Percentiles rank a stretch among this genome's conserved stretches.
phyloP scores from a whole-genome alignment of 495 filamentous ascomycete species.

The Trichocladium uniseriatum region DNA sequence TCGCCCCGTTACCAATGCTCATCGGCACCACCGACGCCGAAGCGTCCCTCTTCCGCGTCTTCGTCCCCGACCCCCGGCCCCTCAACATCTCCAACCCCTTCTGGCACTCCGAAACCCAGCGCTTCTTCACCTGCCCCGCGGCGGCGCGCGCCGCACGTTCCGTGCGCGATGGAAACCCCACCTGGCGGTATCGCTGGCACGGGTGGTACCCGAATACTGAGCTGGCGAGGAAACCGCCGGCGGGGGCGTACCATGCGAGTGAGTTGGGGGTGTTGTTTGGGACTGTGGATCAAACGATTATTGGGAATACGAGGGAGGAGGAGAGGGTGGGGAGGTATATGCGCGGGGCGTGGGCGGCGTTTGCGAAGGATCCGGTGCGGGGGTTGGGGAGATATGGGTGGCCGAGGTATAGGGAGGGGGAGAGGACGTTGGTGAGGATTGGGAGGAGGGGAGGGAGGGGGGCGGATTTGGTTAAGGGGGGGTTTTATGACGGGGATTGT shows the following conservation, averaged over 20 bases:
- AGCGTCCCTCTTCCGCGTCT: slow-evolving; percentile 29
- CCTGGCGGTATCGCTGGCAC: slow-evolving; percentile 46
- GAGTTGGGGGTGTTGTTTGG: slow-evolving; percentile 12
- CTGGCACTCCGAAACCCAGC: background rate
- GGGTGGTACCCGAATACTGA: slow-evolving; percentile 40
- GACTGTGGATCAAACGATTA: background rate
- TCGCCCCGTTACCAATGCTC: slow-evolving; percentile 31
- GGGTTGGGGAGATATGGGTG: background rate
- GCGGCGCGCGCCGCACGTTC: slow-evolving; percentile 27
- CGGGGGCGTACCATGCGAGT: slow-evolving; percentile 39
- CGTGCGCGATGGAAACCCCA: slow-evolving; percentile 26
- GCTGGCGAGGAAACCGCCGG: slow-evolving; percentile 31
- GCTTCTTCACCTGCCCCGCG: slow-evolving; percentile 39
- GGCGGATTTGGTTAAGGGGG: background rate
- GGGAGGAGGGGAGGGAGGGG: background rate
- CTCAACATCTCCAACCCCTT: background rate
- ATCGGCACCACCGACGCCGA: slow-evolving; percentile 41
- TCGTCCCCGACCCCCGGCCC: slow-evolving; percentile 15
- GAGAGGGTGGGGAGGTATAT: slow-evolving; percentile 30
- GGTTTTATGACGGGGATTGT: background rate
- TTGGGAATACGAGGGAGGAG: slow-evolving; percentile 16
- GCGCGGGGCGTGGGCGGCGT: slow-evolving; percentile 41
- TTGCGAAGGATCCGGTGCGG: slow-evolving; percentile 37
- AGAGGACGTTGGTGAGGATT: slow-evolving; percentile 1
- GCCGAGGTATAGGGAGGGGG: background rate